These are phyloP conservation scores for Macrophomina phaseolina DNA, from an alignment of 2,329 filamentous ascomycete genomes.

Conservation along the genomic window DNA sequence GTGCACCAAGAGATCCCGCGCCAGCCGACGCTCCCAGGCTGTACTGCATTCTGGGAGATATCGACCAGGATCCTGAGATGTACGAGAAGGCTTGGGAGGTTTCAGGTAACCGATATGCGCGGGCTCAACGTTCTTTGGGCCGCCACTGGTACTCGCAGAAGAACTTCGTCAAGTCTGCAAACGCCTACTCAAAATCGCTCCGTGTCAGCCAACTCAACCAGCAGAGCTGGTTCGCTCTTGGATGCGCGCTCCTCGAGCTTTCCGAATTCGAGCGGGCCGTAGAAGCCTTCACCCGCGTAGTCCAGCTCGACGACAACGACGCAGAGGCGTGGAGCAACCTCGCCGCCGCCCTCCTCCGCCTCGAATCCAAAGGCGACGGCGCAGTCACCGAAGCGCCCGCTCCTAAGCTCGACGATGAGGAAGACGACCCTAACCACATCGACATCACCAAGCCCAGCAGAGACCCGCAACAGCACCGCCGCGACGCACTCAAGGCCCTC, in stretches of 20 bases:
- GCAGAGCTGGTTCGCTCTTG: conserved; percentile 86
- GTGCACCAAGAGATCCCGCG: conserved; percentile 70
- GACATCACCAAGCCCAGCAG: conserved; percentile 31
- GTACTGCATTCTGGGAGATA: conserved; percentile 91
- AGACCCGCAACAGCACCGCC: conserved; percentile 67
- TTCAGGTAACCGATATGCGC: conserved; percentile 78
- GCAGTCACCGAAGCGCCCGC: conserved; percentile 28
- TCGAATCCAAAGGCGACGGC: conserved; percentile 60
- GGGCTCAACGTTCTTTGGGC: conserved; percentile 86
- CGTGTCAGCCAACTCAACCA: conserved; percentile 80
- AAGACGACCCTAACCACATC: conserved; percentile 34
- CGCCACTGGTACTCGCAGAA: conserved; percentile 73
- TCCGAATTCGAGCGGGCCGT: conserved; percentile 78
- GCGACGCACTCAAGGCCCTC: conserved; percentile 81
- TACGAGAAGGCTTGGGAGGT: conserved; percentile 90
- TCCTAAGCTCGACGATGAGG: conserved; percentile 43
- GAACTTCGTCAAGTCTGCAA: conserved; percentile 71
- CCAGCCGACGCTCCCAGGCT: conserved; percentile 84
- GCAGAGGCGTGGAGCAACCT: conserved; percentile 96
- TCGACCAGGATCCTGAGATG: conserved; percentile 74
- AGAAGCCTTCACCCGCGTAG: conserved; percentile 81
- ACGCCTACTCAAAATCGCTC: conserved; percentile 79
- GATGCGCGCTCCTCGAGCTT: conserved; percentile 83
- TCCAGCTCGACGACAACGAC: conserved; percentile 85
- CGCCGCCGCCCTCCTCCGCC: conserved; percentile 77